Evolutionary conservation across 371 early-diverging fungal genomes (phyloP), one percentile per base, ranked within the genome.

Genomic region (Apophysomyces ossiformis): DNA sequence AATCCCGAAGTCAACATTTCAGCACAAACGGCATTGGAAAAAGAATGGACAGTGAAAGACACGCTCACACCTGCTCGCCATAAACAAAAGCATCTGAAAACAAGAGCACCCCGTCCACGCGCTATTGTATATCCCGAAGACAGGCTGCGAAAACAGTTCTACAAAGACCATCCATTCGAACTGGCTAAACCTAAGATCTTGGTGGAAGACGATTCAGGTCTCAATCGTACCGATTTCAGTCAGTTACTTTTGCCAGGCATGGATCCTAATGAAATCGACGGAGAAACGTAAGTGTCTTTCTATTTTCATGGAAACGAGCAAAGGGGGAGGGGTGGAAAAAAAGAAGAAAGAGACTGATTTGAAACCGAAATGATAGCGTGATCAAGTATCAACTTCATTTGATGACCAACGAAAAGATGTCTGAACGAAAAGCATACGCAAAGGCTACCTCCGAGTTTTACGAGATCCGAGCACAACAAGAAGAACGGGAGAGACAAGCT

Each of bases 61-160:
- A 39, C 63, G 12, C 35, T 36, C 44, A 64, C 70, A 7, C 59
- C 69, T n/a, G 58, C 64, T 47, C 82, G 78, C 37, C 75, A 78
- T 60, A 73, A 83, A 63, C 77, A 75, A 66, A 89, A 88, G 66
- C 85, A 87, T 64, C 74, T 87, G 39, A 84, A 85, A 56, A 78
- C 83, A 21, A 75, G 65, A 61, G 77, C 83, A 37, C 84, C 84
- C 58, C 75, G 84, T 70, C 89, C 92, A 50, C 88, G 81, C 36
- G 74, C 71, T 58, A 94, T 96, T 57, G 89, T 85, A 36, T 96
- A 94, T 68, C 93, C 93, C n/a, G 95, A 95, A 79, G 96, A 96
- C 74, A 71, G 70, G 67, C 82, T 96, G 61, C 87, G 96, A 68
- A 72, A 84, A 61, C 87, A 85, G 59, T 96, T 96, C 70, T 96